Evolutionary conservation across 129 eudicot genomes (phyloP), one percentile per base, ranked within the genome.

Genomic region (Glebionis coronaria): DNA sequence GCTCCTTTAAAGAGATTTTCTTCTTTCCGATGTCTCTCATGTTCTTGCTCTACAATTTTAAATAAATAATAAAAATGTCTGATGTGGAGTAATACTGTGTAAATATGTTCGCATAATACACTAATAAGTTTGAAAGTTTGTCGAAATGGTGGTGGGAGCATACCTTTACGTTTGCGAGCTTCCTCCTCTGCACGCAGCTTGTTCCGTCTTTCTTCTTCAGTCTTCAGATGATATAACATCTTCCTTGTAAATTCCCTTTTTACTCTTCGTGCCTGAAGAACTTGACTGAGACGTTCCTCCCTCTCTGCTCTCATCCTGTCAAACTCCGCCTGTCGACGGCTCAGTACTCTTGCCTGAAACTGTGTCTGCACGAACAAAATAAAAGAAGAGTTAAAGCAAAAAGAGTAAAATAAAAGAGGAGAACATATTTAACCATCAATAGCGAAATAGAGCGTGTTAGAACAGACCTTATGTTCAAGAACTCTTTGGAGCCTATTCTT

Each of bases 161-260:
- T 78, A 88, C 98, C 98, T 88, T 80, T 83, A 77, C 49, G 96
- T 72, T 82, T 84, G 71, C 83, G 82, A 18, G 90, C 88, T 75
- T 86, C 98, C 67, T 92, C 96, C 81, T 92, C 96, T 60, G 86
- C 89, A 49, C 61, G 87, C 71, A 73, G 49, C 64, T 58, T 79
- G 56, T 54, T 79, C 49, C 80, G 82, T 58, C 90, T 82, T 76
- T 86, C 95, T 75, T 88, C 92, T 65, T 90, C 92, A 13, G 81
- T 56, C 29, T 65, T 80, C 80, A 87, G 49, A 71, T 29, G 84
- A 58, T 52, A 87, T 18, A 82, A 14, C 89, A 87, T 80, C 78
- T 90, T 90, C 80, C 90, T 81, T 76, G 77, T 90, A 0, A 56
- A 4, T 16, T 78, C 89, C 67, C 91, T 76, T 65, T 84, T 90